Percentiles rank a stretch among this genome's conserved stretches.
phyloP scores from a whole-genome alignment of 257 asterid genomes.

The Solanum gandarillasii region DNA sequence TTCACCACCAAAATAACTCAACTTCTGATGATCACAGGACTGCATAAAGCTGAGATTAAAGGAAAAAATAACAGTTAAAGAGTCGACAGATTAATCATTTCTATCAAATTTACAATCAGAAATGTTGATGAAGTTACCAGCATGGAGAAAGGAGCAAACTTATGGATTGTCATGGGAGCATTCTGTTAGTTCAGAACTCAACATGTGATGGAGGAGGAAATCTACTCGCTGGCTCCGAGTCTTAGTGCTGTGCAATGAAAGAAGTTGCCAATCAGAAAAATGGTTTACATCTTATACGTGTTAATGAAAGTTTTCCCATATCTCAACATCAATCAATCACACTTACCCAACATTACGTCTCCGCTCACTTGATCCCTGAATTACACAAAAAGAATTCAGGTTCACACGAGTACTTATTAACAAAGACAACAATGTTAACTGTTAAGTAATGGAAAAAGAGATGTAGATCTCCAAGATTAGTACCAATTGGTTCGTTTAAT shows the following conservation, averaged over 20 bases:
- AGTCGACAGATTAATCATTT: neutral
- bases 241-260: conserved; percentile 41
- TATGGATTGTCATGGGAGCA: conserved; percentile 21
- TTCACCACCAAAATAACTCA: neutral
- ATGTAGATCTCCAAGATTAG: neutral
- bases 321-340: neutral
- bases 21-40: neutral
- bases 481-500: neutral
- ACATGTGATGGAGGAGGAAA: conserved; percentile 85
- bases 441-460: neutral
- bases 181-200: conserved; percentile 64
- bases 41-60: neutral
- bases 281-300: neutral
- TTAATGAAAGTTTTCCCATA: neutral
- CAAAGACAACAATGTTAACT: neutral
- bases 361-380: conserved; percentile 43
- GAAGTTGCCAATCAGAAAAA: neutral
- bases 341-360: conserved; percentile 59
- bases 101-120: neutral
- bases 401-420: neutral
- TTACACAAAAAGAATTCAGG: neutral
- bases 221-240: conserved; percentile 81
- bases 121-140: neutral
- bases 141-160: neutral
- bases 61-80: neutral